Evolutionary conservation across 1,284 basidiomycete genomes (phyloP).

Genomic region (Schizophyllum amplum): DNA sequence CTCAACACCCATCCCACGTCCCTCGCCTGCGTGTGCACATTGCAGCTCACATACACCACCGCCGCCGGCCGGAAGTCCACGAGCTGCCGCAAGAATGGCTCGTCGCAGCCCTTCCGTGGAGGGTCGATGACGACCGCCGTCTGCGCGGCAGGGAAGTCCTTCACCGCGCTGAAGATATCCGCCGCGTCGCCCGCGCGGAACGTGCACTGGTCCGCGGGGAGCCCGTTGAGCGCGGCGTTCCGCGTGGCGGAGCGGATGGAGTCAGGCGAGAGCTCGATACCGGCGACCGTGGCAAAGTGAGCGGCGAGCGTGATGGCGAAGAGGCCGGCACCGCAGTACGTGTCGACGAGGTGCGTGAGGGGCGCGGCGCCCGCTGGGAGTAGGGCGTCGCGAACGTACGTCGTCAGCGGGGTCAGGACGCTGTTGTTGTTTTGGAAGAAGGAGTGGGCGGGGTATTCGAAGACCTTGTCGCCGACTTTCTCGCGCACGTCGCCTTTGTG

Average conservation of each 20-base stretch:
- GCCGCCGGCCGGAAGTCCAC: constrained; percentile 61
- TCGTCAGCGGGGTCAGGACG: constrained; percentile 76
- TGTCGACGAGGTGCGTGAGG: constrained; percentile 83
- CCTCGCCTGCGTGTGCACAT: constrained; percentile 83
- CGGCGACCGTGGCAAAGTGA: constrained; percentile 74
- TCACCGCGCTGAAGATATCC: constrained; percentile 58
- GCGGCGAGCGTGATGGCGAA: constrained; percentile 87
- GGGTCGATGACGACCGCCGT: constrained; percentile 83
- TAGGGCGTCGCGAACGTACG: constrained; percentile 75
- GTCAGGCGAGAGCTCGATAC: constrained; percentile 79
- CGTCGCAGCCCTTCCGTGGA: constrained; percentile 87
- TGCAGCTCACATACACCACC: constrained; percentile 91
- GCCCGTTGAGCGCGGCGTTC: constrained; percentile 74
- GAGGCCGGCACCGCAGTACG: constrained; percentile 88
- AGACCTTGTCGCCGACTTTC: constrained; percentile 72
- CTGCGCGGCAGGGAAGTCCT: constrained; percentile 54
- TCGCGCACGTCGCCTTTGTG: constrained; percentile 81
- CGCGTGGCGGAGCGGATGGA: constrained; percentile 75
- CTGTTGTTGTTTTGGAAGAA: constrained; percentile 99
- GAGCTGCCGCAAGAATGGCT: constrained; percentile 74
- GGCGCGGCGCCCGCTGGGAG: constrained; percentile 30
- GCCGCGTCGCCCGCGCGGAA: constrained; percentile 69
- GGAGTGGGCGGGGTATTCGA: constrained; percentile 83
- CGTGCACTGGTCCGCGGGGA: constrained; percentile 38
- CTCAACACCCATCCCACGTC: constrained; percentile 71